Evolutionary conservation across 495 filamentous ascomycete genomes (phyloP), one percentile per base, ranked within the genome.

Genomic region (Penicillium maclennaniae): DNA sequence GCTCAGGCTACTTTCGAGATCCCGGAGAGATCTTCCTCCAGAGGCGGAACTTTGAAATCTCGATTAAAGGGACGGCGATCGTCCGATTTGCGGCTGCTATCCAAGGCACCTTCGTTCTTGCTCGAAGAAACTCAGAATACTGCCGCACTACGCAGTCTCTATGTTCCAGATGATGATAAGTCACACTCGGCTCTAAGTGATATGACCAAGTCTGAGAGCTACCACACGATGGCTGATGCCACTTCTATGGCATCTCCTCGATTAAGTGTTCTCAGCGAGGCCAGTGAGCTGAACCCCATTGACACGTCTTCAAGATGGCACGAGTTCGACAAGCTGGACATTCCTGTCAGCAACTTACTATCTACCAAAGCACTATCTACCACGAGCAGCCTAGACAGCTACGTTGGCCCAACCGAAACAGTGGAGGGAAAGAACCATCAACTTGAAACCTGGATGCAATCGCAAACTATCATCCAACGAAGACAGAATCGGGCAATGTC

Each of bases 261-360:
- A 43, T 70, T 91, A 17, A 92, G 88, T 56, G 77, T 88, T 16
- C 76, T 92, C 25, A 91, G 88, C 61, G 87, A 92, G 66, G 89
- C 86, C 59, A 89, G 87, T 27, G 88, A 91, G 56, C 58, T 87
- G 10, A 86, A 83, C 61, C 74, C 88, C 6, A 84, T 85, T 50
- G 87, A 67, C 26, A 63, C 58, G 7, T 40, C 51, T 0, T 51
- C 55, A 10, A 51, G 42, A 36, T 55, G 45, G 37, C 41, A 64
- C 36, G 61, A 59, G 7, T 63, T 60, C 38, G 70, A 75, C 47
- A 46, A 63, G 42, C 41, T 74, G 17, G 62, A 72, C 6, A 69
- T 73, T 12, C 67, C 70, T 6, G 44, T 73, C 15, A 65, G 69
- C 14, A 61, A 56, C 51, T 45, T 53, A 28, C 49, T 58, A 1